Evolutionary conservation across 164 flowering plant genomes (phyloP).

Genomic region (Pachysandra terminalis): DNA sequence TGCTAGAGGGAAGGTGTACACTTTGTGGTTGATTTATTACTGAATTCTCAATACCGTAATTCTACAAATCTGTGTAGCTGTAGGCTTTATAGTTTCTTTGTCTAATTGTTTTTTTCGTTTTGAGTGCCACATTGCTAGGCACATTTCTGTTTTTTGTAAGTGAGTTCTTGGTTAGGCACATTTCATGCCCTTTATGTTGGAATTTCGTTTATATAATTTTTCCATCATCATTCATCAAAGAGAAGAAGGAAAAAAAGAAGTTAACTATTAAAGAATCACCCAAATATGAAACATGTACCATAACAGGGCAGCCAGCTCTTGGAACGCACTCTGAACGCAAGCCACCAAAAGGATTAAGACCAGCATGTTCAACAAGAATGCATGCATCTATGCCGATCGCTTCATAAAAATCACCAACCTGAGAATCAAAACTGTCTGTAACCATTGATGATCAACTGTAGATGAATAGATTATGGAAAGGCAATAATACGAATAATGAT

Average conservation of each 20-base stretch:
- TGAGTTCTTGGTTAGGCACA: too few species aligned
- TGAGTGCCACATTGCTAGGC: too few species aligned
- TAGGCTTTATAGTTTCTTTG: too few species aligned
- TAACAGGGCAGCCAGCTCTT: conserved; percentile 95
- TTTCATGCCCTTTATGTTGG: too few species aligned
- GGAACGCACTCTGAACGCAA: conserved; percentile 82
- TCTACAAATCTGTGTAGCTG: too few species aligned
- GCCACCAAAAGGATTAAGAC: conserved; percentile 97
- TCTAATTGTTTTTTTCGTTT: too few species aligned
- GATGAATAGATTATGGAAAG: neutral
- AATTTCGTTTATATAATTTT: too few species aligned
- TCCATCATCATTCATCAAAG: neutral
- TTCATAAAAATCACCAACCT: conserved; percentile 99
- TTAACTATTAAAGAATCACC: neutral
- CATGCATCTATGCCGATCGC: conserved; percentile 98
- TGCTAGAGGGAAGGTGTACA: too few species aligned
- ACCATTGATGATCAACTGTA: neutral
- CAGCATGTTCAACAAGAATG: conserved; percentile 95
- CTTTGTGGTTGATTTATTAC: too few species aligned
- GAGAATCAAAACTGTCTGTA: conserved; percentile 10
- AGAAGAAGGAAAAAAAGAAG: neutral
- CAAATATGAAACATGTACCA: conserved; percentile 42
- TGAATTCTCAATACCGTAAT: too few species aligned
- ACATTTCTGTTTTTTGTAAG: too few species aligned
- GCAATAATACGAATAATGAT: too few species aligned